Evolutionary conservation across 768 basidiomycete species (phyloP), one percentile per base, ranked within the genome.

Genomic region (Trametes cubensis): DNA sequence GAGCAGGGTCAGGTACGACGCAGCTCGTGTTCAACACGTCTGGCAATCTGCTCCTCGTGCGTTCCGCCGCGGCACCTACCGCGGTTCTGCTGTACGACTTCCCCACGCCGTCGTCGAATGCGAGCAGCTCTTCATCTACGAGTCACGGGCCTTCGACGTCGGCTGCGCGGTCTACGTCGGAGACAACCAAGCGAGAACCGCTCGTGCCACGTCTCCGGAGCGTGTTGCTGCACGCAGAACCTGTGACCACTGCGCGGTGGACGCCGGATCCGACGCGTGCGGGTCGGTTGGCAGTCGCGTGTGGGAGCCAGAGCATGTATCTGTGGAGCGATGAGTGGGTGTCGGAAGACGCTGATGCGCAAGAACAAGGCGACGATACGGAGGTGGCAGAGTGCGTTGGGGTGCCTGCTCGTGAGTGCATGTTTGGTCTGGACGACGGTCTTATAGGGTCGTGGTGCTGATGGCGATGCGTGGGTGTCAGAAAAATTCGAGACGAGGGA

Each of bases 301-400:
- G 87, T 66, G 88, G 87, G 13, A 81, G 74, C 51, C 82, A 83
- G 58, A 85, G 87, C 56, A 71, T 92, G 23, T 91, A 89, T 72
- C 84, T 81, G 8, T 94, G 92, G 92, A 91, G 88, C 65, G 90
- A 92, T 63, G 91, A 93, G 68, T 92, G 89, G 89, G 74, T 85
- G 17, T 81, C 79, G 28, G 85, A 85, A 48, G 51, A 58, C 58
- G 30, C 78, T 74, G 6, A 25, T 14, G 25, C 28, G 28, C 28
- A 28, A 28, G 82, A 80, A 4, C 28, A 23, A 13, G 77, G 76
- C 20, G 82, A 82, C 46, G 86, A 85, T 69, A 75, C 78, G 63
- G 93, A 94, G 69, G 88, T 94, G 75, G 92, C 93, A 3, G 95
- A 96, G 73, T 95, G 93, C 67, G 84, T 95, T 38, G 92, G 92